Percentiles rank a stretch among this genome's conserved stretches.
These are phyloP conservation scores for Malus sylvestris DNA, from an alignment of 306 rosid species.

Conservation along the genomic window DNA sequence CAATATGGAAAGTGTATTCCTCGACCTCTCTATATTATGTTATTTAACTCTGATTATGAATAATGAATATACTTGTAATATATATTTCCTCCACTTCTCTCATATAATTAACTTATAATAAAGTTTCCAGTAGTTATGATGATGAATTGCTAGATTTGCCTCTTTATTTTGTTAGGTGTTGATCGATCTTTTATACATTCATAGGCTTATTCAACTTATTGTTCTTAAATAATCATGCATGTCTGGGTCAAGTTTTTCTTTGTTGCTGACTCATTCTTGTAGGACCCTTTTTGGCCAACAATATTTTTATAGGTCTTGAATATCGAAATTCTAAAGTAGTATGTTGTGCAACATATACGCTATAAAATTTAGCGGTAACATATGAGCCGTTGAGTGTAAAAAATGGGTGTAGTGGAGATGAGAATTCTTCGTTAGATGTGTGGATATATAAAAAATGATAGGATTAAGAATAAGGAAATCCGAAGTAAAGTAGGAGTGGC, in stretches of 20 bases:
- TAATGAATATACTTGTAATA: background rate
- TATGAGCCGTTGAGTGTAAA: background rate
- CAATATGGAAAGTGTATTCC: background rate
- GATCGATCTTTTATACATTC: background rate
- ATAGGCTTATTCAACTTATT: background rate
- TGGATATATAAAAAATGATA: too few relatives aligned
- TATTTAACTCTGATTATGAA: background rate
- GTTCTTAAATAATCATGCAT: background rate
- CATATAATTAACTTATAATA: background rate
- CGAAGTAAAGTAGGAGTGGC: too few relatives aligned
- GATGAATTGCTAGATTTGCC: background rate
- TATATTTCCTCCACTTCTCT: too few relatives aligned
- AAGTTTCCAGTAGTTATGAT: background rate
- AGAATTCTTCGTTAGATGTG: too few relatives aligned
- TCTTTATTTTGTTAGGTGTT: background rate
- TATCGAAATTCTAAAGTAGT: background rate
- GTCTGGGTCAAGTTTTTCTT: background rate
- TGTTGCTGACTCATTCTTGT: background rate
- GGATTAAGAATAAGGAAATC: too few relatives aligned
- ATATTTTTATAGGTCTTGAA: background rate
- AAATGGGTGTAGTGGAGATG: too few relatives aligned
- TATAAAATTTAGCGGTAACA: too few relatives aligned
- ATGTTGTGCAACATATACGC: background rate
- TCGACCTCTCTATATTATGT: background rate
- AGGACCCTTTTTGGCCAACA: background rate